Base-by-base conservation (phyloP, 31 red algal species). In the Porphyra umbilicalis region DNA sequence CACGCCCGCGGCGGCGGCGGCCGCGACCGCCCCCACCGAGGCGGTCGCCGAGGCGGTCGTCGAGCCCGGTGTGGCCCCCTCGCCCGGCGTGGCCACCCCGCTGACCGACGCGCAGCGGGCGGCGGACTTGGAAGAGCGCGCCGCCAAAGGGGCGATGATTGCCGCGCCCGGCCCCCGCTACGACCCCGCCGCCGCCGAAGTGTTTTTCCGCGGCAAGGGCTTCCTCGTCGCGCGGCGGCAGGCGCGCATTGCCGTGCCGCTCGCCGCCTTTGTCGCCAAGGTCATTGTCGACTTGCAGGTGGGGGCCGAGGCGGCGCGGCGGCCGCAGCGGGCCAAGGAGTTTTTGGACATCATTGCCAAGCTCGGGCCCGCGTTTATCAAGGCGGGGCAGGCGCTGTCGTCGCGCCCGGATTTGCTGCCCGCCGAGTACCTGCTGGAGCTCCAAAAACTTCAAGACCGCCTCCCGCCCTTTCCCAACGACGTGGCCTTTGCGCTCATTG, bases 391-490 rank as follows among this genome's bases (percentile, higher is more conserved):
- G 81, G 94, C 94, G 39, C 88, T 99, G 14, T 86, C 97, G 29
- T 93, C 92, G 32, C 89, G 97, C 33, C 97, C 97, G 30, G 97
- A 99, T 85, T 83, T 99, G 40, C 87, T 99, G 78, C 97, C 97
- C 38, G 90, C 93, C 37, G 97, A 99, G 68, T 99, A 96, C 78
- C 82, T 99, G 33, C 89, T 92, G 40, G 94, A 96, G 84, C 82
- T 99, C 39, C 97, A 99, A 82, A 99, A 96, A 75, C 81, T 99
- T 38, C 97, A 99, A 79, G 97, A 99, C 82, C 79, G 94, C 34
- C 77, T 99, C 38, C 94, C 94, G 10, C 94, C 97, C 9, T 99
- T 99, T 90, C 75, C 78, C 15, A 96, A 94, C 86, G 97, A 92
- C 7, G 85, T 87, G 29, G 97, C 94, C 0, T 96, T 92, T 83